These are phyloP conservation scores for Amphibolis antarctica DNA, from an alignment of 106 monocot species.

Conservation along the genomic window DNA sequence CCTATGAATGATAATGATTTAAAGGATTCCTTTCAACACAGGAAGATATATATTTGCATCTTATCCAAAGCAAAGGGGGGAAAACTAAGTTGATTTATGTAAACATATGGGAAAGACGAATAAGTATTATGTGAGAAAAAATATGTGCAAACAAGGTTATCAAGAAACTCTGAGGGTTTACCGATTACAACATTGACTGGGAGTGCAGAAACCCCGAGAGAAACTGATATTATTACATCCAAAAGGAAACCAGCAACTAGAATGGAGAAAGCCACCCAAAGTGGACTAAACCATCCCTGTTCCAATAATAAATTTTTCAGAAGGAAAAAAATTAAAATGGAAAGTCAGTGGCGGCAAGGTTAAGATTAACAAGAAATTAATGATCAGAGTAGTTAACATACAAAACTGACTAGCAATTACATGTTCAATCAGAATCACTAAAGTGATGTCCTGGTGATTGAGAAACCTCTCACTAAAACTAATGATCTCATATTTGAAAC, in stretches of 20 bases:
- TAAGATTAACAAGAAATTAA: no score
- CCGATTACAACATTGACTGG: constrained; percentile 96
- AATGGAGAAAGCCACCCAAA: constrained; percentile 82
- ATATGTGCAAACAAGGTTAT: background rate
- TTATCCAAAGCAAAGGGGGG: no score
- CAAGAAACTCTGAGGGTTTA: constrained; percentile 11
- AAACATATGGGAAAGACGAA: background rate
- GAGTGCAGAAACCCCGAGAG: constrained; percentile 80
- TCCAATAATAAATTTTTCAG: constrained; percentile 7
- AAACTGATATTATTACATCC: constrained; percentile 84
- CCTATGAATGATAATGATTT: no score
- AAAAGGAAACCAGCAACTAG: constrained; percentile 81
- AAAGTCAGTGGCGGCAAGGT: background rate
- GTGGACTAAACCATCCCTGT: constrained; percentile 73
- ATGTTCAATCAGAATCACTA: no score
- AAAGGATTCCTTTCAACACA: no score
- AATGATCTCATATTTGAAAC: no score
- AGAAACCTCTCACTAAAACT: no score
- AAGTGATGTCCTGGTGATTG: no score
- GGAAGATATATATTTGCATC: no score
- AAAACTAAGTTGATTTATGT: no score
- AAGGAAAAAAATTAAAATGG: background rate
- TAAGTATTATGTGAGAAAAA: background rate
- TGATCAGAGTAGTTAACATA: no score
- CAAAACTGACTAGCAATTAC: no score